phyloP scores from a whole-genome alignment of 371 early-diverging fungal genomes.

The Mucor racemosus region DNA sequence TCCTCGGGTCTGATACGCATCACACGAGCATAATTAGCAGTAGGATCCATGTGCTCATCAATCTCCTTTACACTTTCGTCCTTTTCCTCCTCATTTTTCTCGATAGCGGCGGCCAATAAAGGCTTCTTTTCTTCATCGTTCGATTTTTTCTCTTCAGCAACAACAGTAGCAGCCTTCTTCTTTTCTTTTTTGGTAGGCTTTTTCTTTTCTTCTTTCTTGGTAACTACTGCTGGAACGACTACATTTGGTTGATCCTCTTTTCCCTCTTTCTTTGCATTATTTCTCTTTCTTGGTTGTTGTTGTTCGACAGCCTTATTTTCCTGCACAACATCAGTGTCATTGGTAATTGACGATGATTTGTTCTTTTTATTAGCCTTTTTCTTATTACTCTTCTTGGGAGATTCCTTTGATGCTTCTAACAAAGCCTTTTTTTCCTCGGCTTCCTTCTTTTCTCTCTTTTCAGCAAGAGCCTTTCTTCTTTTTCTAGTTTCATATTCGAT shows the following conservation, averaged over 20 bases:
- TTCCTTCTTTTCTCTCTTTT: slow-evolving; percentile 17
- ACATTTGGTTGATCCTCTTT: not conserved
- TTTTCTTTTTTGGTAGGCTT: slow-evolving; percentile 18
- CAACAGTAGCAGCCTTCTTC: slow-evolving; percentile 4
- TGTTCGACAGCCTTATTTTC: not conserved
- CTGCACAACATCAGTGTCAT: not conserved
- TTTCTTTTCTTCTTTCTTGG: slow-evolving; percentile 25
- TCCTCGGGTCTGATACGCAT: slow-evolving; percentile 46
- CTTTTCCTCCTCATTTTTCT: not conserved
- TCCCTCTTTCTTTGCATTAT: slow-evolving; percentile 1
- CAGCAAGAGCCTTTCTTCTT: slow-evolving; percentile 4
- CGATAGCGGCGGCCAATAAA: not conserved
- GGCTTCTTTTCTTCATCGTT: not conserved
- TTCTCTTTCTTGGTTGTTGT: not conserved
- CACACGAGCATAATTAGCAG: slow-evolving; percentile 43
- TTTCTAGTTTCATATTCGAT: slow-evolving; percentile 17
- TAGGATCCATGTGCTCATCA: slow-evolving; percentile 52
- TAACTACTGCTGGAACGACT: not conserved
- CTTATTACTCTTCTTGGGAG: slow-evolving; percentile 20
- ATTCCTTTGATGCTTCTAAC: slow-evolving; percentile 2
- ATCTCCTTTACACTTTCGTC: slow-evolving; percentile 33
- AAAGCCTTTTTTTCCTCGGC: not conserved
- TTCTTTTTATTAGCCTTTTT: slow-evolving; percentile 26
- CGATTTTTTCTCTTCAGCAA: not conserved
- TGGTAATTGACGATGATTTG: not conserved